A percentile compares a stretch with the other conserved stretches of the same genome.
Conservation (phyloP, 192 early-diverging fungal species). For the Nowakowskiella sp. region DNA sequence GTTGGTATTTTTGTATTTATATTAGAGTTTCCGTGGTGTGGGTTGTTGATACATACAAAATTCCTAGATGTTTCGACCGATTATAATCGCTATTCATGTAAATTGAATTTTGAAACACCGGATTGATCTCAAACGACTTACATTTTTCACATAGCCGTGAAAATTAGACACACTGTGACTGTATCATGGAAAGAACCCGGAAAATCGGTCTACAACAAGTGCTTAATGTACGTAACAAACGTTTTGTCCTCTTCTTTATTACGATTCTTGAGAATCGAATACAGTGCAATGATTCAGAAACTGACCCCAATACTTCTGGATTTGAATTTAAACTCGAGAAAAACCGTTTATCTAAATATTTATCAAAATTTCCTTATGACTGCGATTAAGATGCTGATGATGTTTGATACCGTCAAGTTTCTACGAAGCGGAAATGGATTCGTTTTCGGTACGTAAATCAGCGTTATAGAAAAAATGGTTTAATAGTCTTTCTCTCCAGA, state of each 20-base stretch:
- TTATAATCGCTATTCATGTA: slow-evolving; percentile 61
- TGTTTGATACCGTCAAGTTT: too few relatives aligned
- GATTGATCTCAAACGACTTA: too few relatives aligned
- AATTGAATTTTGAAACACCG: too few relatives aligned
- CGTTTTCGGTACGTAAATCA: too few relatives aligned
- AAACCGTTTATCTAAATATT: slow-evolving; percentile 62
- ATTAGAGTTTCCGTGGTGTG: slow-evolving; percentile 77
- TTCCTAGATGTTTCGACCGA: slow-evolving; percentile 62
- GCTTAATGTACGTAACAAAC: not conserved
- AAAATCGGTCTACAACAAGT: too few relatives aligned
- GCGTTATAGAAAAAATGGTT: too few relatives aligned
- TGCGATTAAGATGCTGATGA: slow-evolving; percentile 72
- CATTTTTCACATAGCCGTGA: too few relatives aligned
- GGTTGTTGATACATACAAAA: slow-evolving; percentile 59
- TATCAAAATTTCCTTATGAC: slow-evolving; percentile 68
- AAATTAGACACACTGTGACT: too few relatives aligned
- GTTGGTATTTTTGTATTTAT: not conserved
- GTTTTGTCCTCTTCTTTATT: not conserved
- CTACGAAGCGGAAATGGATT: too few relatives aligned
- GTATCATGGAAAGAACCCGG: too few relatives aligned
- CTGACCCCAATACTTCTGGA: slow-evolving; percentile 61
- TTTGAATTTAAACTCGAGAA: slow-evolving; percentile 47
- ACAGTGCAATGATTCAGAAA: slow-evolving; percentile 51
- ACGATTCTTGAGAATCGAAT: slow-evolving; percentile 7
- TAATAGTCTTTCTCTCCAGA: too few relatives aligned